These are phyloP conservation scores for Tolypocladium tundrense DNA, from an alignment of 2,329 filamentous ascomycete species.

Conservation along the genomic window DNA sequence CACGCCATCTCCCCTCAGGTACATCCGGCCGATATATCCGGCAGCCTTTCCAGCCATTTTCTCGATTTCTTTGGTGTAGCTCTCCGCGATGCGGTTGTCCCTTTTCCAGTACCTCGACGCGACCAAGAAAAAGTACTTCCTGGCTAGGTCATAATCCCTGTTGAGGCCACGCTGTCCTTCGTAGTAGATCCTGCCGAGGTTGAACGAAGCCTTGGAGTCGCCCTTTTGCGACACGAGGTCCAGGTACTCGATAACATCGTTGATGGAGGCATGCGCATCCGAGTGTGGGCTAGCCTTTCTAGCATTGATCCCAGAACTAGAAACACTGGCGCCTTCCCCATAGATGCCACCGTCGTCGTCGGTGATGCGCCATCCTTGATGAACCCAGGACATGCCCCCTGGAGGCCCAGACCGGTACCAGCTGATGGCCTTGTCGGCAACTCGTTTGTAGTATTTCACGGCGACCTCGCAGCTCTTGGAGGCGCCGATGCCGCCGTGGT, in stretches of 20 bases:
- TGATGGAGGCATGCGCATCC: slow-evolving; percentile 74
- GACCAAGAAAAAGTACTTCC: slow-evolving; percentile 71
- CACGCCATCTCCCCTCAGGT: slow-evolving; percentile 76
- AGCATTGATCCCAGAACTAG: slow-evolving; percentile 77
- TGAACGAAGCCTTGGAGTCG: slow-evolving; percentile 78
- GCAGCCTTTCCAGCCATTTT: slow-evolving; percentile 75
- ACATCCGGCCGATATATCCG: slow-evolving; percentile 82
- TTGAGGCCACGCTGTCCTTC: slow-evolving; percentile 71
- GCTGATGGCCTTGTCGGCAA: slow-evolving; percentile 83
- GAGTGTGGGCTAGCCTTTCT: slow-evolving; percentile 62
- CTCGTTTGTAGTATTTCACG: slow-evolving; percentile 80
- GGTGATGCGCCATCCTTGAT: slow-evolving; percentile 74
- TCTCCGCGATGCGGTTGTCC: slow-evolving; percentile 64
- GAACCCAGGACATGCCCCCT: slow-evolving; percentile 67
- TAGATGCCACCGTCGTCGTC: slow-evolving; percentile 90
- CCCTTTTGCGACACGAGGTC: slow-evolving; percentile 86
- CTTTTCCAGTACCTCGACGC: slow-evolving; percentile 72
- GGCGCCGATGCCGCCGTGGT: slow-evolving; percentile 77
- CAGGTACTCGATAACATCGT: slow-evolving; percentile 90
- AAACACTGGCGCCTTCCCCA: slow-evolving; percentile 85
- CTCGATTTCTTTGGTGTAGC: slow-evolving; percentile 59
- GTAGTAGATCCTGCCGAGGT: slow-evolving; percentile 77
- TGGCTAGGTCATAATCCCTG: slow-evolving; percentile 61
- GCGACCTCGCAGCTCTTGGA: slow-evolving; percentile 78
- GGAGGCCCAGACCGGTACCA: slow-evolving; percentile 88